Evolutionary conservation across 345 rosid genomes (phyloP), one percentile per base, ranked within the genome.

Genomic region (Brassica cretica): DNA sequence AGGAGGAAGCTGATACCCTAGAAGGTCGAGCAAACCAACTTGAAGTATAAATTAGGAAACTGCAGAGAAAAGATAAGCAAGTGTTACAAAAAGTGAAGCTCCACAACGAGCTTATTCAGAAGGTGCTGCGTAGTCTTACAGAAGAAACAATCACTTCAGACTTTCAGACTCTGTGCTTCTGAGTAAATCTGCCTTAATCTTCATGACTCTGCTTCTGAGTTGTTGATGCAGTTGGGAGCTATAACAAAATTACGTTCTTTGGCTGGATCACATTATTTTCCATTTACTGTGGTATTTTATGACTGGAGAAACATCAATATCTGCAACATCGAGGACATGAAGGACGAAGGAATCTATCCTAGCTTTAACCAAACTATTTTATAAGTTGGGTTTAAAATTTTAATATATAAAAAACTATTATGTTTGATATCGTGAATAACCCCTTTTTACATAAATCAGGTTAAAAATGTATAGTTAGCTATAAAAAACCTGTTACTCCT

Each of bases 1-100:
- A 91, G 90, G 98, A 96, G 85, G 97, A 90, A 87, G 99, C 93
- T 56, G 96, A 93, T 80, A 93, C 98, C 80, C 90, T 85, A 53
- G 93, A 88, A 87, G 98, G 88, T 77, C 93, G 95, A 79, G 98
- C 82, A 71, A 90, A 84, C 74, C 98, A 90, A 82, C 92, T 90
- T 30, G 97, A 91, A 80, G 89, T 87, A 76, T 88, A 96, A 84
- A 85, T 88, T 63, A 87, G 85, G 82, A 94, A 96, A 79, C 75
- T 91, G 53, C 87, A 88, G 84, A 87, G 82, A 70, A 90, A 88
- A 77, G 89, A 93, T 80, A 96, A 90, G 86, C 93, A 88, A 86
- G 97, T 93, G 81, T 83, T 93, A 76, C 98, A 93, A 56, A 98
- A 90, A 66, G 81, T 92, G 41, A 77, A 86, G 29, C 81, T 88